Conservation (phyloP, 2,329 filamentous ascomycete genomes). For the Juglanconis oblonga region DNA sequence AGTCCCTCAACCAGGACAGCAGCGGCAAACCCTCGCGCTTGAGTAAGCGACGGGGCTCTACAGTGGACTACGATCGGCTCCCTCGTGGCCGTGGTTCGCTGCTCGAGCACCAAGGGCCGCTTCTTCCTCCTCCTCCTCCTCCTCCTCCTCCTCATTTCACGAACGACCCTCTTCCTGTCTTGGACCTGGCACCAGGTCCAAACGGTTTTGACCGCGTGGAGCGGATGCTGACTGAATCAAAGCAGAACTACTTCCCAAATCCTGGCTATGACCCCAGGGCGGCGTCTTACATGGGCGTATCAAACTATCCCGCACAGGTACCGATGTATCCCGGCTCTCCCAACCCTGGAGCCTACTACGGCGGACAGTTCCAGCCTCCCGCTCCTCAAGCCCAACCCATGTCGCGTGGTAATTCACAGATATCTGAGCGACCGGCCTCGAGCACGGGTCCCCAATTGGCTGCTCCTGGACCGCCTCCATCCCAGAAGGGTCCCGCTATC, state of each 20-base stretch:
- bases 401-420: conserved; percentile 80
- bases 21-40: conserved; percentile 38
- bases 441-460: conserved; percentile 66
- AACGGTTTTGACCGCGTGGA: conserved; percentile 75
- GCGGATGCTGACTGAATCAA: conserved; percentile 66
- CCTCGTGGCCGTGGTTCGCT: conserved; percentile 4
- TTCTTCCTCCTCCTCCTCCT: conserved; percentile 26
- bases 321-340: conserved; percentile 36
- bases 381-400: conserved; percentile 61
- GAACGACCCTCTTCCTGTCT: conserved; percentile 2
- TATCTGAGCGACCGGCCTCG: conserved; percentile 63
- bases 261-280: conserved; percentile 47
- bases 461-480: conserved; percentile 58
- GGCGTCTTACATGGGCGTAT: conserved; percentile 24
- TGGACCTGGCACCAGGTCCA: conserved; percentile 62
- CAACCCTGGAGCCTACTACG: conserved; percentile 49
- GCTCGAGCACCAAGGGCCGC: conserved; percentile 20
- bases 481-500: conserved; percentile 49
- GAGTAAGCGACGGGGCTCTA: conserved; percentile 43
- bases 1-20: conserved; percentile 31
- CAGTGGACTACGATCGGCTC: conserved; percentile 21
- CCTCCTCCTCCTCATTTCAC: conserved; percentile 24
- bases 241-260: conserved; percentile 60
- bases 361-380: conserved; percentile 33
- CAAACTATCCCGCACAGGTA: conserved; percentile 9